These are phyloP conservation scores for Ziziphus jujuba DNA, from an alignment of 306 rosid species.

Conservation along the genomic window DNA sequence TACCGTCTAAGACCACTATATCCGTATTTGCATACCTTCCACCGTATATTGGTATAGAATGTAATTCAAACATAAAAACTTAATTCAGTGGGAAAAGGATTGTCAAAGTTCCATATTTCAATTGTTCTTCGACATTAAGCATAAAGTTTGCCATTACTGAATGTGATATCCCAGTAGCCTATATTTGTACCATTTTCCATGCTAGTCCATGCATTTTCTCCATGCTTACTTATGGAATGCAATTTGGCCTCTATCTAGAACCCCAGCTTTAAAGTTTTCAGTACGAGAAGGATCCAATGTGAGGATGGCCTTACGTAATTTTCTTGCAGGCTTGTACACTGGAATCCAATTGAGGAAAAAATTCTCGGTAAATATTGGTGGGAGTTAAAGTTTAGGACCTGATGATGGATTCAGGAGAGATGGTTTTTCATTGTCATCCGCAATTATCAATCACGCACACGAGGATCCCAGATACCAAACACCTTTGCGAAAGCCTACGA, in stretches of 20 bases:
- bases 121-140: neutral
- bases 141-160: neutral
- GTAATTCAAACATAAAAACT: neutral
- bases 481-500: neutral
- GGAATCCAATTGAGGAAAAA: too few relatives aligned
- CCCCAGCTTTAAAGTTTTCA: neutral
- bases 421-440: neutral
- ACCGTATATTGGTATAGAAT: neutral
- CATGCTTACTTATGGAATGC: neutral
- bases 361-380: neutral
- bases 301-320: neutral
- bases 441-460: neutral
- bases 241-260: neutral
- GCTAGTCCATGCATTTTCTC: neutral
- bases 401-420: neutral
- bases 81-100: neutral
- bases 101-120: neutral
- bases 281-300: neutral
- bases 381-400: neutral
- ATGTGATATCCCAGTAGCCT: neutral
- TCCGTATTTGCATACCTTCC: too few relatives aligned
- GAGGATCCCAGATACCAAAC: conserved; percentile 3
- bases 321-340: too few relatives aligned
- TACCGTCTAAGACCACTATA: neutral
- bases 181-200: rapidly evolving